Base-by-base conservation (phyloP, 2,329 filamentous ascomycete species). In the Taxawa tesnikishii region DNA sequence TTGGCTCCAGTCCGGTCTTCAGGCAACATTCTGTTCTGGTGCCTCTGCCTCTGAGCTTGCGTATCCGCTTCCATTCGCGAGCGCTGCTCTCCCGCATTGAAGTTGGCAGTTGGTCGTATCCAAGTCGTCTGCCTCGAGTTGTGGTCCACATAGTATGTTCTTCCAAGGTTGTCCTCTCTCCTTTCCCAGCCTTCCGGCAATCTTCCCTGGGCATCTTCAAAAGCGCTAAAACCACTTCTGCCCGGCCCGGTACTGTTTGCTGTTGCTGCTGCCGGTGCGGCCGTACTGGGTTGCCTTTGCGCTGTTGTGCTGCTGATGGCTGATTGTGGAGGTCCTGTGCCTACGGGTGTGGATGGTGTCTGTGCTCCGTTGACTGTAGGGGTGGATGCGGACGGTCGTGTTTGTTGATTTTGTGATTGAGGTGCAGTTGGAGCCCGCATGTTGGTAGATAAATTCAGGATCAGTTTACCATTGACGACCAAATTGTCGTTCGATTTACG, bases 401-500 rank as follows among this genome's bases (percentile, higher is more conserved):
- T 39, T 34, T 36, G 44, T 35, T 43, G 47, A 32, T 42, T 53
- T 19, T 50, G 45, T 34, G 55, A 58, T 36, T 62, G 56, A 53
- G 67, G 65, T 41, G 74, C 73, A 40, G 78, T 71, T 5, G 85
- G 83, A 11, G 73, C 60, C 26, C 71, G 66, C 13, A 96, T 70
- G 54, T 98, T 94, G 31, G 88, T 94, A 8, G 88, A 94, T 9
- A 98, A 67, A 55, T 93, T 96, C 41, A 98, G 75, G 48, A 98
- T 98, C 34, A 98, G 73, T 60, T 96, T 96, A 41, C 90, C 90
- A 54, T 98, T 87, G 19, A 98, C 90, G 35, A 96, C 85, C 29
- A 98, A 75, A 54, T 96, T 96, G 55, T 98, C 90, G 38, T 85
- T 94, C 5, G 90, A 94, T 60, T 94, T 96, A 56, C 96, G 94